Evolutionary conservation across 352 stramenopile species (phyloP), one percentile per base, ranked within the genome.

Genomic region (Pythium biforme): DNA sequence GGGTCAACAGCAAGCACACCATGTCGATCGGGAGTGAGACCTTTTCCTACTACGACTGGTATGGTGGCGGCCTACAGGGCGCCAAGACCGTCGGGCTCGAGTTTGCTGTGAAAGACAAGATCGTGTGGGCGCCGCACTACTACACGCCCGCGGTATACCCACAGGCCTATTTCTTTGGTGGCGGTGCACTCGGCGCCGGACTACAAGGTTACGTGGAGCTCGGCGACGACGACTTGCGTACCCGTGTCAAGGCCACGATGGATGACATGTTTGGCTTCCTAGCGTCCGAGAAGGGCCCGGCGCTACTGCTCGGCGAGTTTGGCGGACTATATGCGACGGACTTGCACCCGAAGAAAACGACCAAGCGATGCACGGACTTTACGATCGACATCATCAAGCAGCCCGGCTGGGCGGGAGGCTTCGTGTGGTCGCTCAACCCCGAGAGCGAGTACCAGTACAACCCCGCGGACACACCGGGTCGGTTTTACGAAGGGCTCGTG

Each of bases 71-170:
- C 2, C 70, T 90, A 0, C 75, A 85, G 55, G 57, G 72, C 4
- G 76, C 70, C 15, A 63, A 68, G 12, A 67, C 74, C 22, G 68
- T 76, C 22, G 66, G 70, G 0, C 49, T 89, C n/a, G 75, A 79
- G 10, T 83, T 90, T 55, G 67, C 57, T 14, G 64, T 75, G 7
- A 40, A 65, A 5, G 70, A 89, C 57, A 93, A 93, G 55, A 66
- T 93, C 20, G 83, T 93, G 9, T 93, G 83, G 49, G 83, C 81
- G 2, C 83, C 83, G 39, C 83, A 93, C 67, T 93, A 89, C 60
- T 86, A 88, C 67, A 88, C 78, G 2, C 78, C 83, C 0, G 76
- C 77, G 1, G 79, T 88, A 56, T 89, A 79, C 23, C 80, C 80
- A 0, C 73, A 89, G 56, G 22, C 59, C 15, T 91, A 91, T 40